Evolutionary conservation across 2,329 filamentous ascomycete species (phyloP), one percentile per base, ranked within the genome.

Genomic region (Cordyceps pruinosa): DNA sequence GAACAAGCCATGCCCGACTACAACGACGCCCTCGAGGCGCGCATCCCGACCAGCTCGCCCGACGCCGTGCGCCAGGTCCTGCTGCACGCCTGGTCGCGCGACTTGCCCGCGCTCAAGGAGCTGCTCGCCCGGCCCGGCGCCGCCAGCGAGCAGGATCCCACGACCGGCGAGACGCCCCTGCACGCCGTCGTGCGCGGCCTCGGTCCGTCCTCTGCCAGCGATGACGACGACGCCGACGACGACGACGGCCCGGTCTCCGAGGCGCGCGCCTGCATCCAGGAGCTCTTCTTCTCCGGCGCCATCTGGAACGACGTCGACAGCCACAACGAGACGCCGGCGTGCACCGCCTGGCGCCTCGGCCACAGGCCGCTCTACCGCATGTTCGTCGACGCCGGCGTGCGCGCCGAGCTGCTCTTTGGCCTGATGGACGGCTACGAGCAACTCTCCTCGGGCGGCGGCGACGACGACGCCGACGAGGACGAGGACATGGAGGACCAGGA

Each of bases 261-360:
- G 39, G 88, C 85, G 3, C 79, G 81, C 56, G 82, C 85, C 53
- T 86, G 87, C 0, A 76, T 97, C 5, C 81, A 83, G 63, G 82
- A 94, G 66, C 79, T 97, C 8, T 84, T 97, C 59, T 81, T 92
- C 66, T 87, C 88, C 64, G 94, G 94, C 32, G 94, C 90, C 12
- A 97, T 97, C 64, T 99, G 94, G 94, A 99, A 99, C 74, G 92
- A 97, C 69, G 77, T 97, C 57, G 90, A 97, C 70, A 74, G 78
- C 63, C 87, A 89, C 64, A 82, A 90, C 65, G 93, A 97, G 77
- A 97, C 94, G 3, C 91, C 94, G 0, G 94, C 91, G 8, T 97
- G 93, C 69, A 76, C 97, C 44, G 94, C 94, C 9, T 77, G 79
- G 58, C 75, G 84, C 26, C 69, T 97, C 25, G 87, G 88, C 0